Evolutionary conservation across 306 rosid species (phyloP).

Genomic region (Cucumis hystrix): DNA sequence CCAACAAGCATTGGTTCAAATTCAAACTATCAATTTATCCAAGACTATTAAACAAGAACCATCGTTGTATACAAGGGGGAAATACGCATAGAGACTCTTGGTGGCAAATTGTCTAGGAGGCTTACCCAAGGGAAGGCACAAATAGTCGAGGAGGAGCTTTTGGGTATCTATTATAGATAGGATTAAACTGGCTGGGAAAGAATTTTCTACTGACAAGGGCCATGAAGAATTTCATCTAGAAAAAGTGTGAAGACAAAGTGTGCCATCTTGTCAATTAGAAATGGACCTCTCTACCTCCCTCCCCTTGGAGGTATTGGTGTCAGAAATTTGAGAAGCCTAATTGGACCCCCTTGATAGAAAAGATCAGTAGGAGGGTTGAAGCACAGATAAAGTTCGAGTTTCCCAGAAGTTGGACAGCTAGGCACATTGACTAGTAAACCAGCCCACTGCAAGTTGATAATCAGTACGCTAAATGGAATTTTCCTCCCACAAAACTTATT

Average conservation of each 20-base stretch:
- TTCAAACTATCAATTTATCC: not conserved
- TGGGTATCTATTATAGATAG: not conserved
- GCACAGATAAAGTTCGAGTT: not conserved
- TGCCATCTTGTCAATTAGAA: not conserved
- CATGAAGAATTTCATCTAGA: not conserved
- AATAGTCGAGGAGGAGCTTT: not conserved
- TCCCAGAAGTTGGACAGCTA: not conserved
- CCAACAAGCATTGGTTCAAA: not conserved
- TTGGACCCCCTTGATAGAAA: not conserved
- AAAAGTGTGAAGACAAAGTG: not conserved
- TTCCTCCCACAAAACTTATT: not conserved
- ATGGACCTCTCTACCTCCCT: not conserved
- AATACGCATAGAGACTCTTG: not conserved
- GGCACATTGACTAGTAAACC: not conserved
- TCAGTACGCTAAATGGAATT: not conserved
- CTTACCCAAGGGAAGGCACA: not conserved
- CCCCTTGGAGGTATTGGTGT: not conserved
- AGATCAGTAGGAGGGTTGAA: not conserved
- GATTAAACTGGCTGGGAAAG: not conserved
- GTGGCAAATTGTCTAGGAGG: not conserved
- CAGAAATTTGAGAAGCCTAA: not conserved
- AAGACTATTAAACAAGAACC: not conserved
- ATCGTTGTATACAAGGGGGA: not conserved
- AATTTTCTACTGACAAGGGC: not conserved
- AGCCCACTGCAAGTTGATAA: not conserved